These are phyloP conservation scores for Manihot esculenta DNA, from an alignment of 441 rosid genomes.

Conservation along the genomic window DNA sequence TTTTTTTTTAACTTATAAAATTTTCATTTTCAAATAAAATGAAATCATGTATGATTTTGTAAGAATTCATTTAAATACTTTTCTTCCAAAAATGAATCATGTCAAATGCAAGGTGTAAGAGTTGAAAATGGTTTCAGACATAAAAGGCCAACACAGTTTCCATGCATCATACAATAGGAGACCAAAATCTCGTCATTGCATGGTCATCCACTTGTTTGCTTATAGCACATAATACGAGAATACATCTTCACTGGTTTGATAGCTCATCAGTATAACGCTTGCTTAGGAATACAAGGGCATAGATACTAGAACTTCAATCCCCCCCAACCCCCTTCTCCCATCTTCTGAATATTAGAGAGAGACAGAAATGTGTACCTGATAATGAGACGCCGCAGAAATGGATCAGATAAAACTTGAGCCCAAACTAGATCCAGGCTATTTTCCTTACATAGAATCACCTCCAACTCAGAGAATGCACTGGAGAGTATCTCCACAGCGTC, in stretches of 20 bases:
- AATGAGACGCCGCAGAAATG: slow-evolving; percentile 82
- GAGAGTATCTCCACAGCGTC: slow-evolving; percentile 75
- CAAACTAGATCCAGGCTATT: slow-evolving; percentile 78
- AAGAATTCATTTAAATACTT: too few species aligned
- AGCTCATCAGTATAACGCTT: not conserved
- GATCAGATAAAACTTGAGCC: slow-evolving; percentile 88
- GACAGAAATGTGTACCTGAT: slow-evolving; percentile 51
- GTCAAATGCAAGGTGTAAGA: too few species aligned
- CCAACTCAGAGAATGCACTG: slow-evolving; percentile 76
- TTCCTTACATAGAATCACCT: slow-evolving; percentile 73
- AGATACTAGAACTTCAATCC: not conserved
- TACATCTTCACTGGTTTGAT: not conserved
- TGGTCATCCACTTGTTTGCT: not conserved
- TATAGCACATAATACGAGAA: too few species aligned
- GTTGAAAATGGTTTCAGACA: not conserved
- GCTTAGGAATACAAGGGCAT: not conserved
- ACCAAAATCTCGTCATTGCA: not conserved
- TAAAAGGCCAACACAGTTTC: not conserved
- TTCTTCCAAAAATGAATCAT: too few species aligned
- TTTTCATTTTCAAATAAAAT: too few species aligned
- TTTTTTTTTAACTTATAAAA: too few species aligned
- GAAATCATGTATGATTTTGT: too few species aligned
- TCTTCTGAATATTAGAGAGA: not conserved
- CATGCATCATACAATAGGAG: not conserved
- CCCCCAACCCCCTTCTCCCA: not conserved